Conservation (phyloP, 371 early-diverging fungal species). For the Rhizopus arrhizus region DNA sequence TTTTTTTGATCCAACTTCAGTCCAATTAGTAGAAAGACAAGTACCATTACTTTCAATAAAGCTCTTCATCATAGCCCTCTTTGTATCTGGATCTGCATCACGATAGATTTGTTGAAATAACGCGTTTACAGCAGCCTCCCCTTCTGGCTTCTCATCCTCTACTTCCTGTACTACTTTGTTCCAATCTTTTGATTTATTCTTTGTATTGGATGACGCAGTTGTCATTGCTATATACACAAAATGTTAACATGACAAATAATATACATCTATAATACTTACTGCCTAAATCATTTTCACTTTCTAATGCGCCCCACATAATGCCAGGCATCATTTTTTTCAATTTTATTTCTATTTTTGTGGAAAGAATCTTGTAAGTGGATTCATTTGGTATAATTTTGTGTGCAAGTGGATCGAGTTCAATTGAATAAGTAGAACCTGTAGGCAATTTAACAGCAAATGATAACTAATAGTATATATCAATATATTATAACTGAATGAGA, state of each 20-base stretch:
- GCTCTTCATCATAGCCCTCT: slow-evolving; percentile 98
- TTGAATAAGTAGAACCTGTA: slow-evolving; percentile 74
- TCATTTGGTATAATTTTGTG: slow-evolving; percentile 75
- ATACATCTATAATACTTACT: slow-evolving; percentile 30
- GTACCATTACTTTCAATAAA: slow-evolving; percentile 96
- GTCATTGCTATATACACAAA: slow-evolving; percentile 22
- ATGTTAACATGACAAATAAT: not conserved
- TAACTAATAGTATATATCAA: slow-evolving; percentile 35
- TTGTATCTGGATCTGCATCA: slow-evolving; percentile 90
- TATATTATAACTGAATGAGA: not conserved
- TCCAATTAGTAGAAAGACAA: slow-evolving; percentile 95
- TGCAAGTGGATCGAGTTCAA: slow-evolving; percentile 83
- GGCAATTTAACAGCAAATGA: slow-evolving; percentile 80
- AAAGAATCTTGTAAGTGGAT: slow-evolving; percentile 70
- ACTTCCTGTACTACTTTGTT: slow-evolving; percentile 68
- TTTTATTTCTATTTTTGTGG: slow-evolving; percentile 93
- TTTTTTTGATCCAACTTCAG: slow-evolving; percentile 79
- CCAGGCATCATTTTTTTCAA: slow-evolving; percentile 78
- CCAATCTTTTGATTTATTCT: slow-evolving; percentile 76
- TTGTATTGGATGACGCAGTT: slow-evolving; percentile 33
- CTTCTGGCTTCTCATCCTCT: slow-evolving; percentile 80
- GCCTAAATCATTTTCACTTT: slow-evolving; percentile 64
- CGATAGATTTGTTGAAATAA: slow-evolving; percentile 92
- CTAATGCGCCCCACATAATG: slow-evolving; percentile 79
- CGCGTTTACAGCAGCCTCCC: slow-evolving; percentile 84